A percentile compares a stretch with the other conserved stretches of the same genome.
Conservation (phyloP, 164 flowering plant genomes). For the Vitis rupestris region DNA sequence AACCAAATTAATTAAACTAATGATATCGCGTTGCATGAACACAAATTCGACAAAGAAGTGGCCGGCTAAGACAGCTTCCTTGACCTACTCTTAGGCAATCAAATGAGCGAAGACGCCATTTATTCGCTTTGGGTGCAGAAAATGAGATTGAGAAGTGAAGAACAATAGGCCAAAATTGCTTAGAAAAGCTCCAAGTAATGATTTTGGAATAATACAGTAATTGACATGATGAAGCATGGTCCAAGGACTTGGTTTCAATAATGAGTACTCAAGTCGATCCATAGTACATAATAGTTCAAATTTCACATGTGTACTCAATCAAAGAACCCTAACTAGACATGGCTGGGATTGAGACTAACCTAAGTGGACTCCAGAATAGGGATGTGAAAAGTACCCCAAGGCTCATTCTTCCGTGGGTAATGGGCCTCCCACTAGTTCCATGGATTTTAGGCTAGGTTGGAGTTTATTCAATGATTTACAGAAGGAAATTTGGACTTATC, state of each 20-base stretch:
- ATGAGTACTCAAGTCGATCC: no score
- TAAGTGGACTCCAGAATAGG: no score
- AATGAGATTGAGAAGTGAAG: neutral
- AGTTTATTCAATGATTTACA: no score
- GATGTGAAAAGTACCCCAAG: no score
- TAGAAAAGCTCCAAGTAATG: neutral
- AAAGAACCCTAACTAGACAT: no score
- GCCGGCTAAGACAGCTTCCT: conserved; percentile 62
- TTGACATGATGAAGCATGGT: neutral
- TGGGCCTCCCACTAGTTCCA: no score
- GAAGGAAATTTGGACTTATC: no score
- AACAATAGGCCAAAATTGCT: conserved; percentile 15
- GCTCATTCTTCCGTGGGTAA: no score
- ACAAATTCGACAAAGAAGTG: conserved; percentile 43
- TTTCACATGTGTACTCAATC: no score
- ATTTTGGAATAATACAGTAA: neutral
- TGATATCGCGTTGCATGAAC: conserved; percentile 10
- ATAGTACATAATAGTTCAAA: neutral
- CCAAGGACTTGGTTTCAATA: no score
- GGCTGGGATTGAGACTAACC: no score
- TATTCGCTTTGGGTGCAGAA: neutral
- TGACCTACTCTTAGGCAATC: conserved; percentile 41
- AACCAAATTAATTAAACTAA: conserved; percentile 14
- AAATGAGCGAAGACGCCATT: neutral
- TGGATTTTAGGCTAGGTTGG: no score